These are phyloP conservation scores for Sarocladiaceae sp. DNA, from an alignment of 2,329 filamentous ascomycete species.

Conservation along the genomic window DNA sequence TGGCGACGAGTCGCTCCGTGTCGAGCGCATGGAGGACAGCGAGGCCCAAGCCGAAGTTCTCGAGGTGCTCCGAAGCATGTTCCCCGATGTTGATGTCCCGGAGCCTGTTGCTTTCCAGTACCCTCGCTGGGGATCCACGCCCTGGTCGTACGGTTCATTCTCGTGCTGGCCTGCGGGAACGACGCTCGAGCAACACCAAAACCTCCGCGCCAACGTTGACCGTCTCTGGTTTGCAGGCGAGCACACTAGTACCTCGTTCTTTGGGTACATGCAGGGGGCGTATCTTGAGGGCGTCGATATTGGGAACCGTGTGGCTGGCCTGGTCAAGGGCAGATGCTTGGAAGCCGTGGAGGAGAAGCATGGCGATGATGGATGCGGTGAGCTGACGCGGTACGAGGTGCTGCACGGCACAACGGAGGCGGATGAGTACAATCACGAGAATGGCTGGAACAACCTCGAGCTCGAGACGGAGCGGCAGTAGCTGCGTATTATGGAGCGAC, in stretches of 20 bases:
- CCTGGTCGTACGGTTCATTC: conserved; percentile 46
- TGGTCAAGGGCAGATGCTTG: conserved; percentile 20
- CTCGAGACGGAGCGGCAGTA: conserved; percentile 3
- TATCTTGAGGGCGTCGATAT: conserved; percentile 42
- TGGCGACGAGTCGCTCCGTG: conserved; percentile 42
- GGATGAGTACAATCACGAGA: conserved; percentile 6
- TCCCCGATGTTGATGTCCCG: conserved; percentile 44
- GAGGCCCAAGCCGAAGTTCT: conserved; percentile 47
- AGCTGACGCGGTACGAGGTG: conserved; percentile 19
- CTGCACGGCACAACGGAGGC: conserved; percentile 22
- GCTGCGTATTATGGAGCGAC: too few species aligned
- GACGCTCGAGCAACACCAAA: conserved; percentile 35
- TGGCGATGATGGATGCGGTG: conserved; percentile 14
- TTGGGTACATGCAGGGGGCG: conserved; percentile 52
- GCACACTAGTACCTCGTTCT: conserved; percentile 50
- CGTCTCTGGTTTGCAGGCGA: conserved; percentile 55
- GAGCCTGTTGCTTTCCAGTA: conserved; percentile 51
- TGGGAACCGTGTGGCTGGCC: conserved; percentile 30
- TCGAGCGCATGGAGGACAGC: conserved; percentile 49
- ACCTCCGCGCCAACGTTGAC: conserved; percentile 43
- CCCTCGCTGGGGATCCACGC: conserved; percentile 43
- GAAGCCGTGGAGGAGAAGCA: conserved; percentile 1
- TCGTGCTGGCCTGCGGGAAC: conserved; percentile 55
- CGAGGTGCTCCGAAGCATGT: conserved; percentile 49
- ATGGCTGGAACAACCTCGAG: conserved; percentile 6